A percentile compares a stretch with the other conserved stretches of the same genome.
phyloP scores from a whole-genome alignment of 345 rosid genomes.

The Corchorus olitorius region DNA sequence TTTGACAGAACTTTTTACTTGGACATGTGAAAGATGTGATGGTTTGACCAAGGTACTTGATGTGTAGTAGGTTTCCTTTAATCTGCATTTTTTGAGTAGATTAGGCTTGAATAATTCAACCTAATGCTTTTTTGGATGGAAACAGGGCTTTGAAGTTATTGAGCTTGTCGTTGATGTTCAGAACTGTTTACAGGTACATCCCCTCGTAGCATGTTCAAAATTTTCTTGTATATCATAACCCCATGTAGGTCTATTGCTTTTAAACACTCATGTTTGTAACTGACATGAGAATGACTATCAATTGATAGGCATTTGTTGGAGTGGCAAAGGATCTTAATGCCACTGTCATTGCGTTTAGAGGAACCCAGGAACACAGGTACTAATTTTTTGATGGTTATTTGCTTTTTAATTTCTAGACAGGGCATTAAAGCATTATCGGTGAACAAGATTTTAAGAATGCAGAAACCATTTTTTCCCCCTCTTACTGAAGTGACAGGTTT shows the following conservation, averaged over 20 bases:
- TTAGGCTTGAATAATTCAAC: background rate
- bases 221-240: background rate
- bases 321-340: slow-evolving; percentile 65
- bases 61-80: slow-evolving; percentile 3
- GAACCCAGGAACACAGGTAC: slow-evolving; percentile 73
- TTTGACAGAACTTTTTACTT: slow-evolving; percentile 73
- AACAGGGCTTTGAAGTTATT: slow-evolving; percentile 84
- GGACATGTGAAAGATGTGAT: slow-evolving; percentile 88
- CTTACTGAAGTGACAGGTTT: background rate
- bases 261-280: background rate
- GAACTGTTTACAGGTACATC: slow-evolving; percentile 77
- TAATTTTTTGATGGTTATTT: background rate
- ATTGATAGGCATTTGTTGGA: slow-evolving; percentile 68
- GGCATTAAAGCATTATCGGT: background rate
- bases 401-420: slow-evolving; percentile 9
- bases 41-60: slow-evolving; percentile 66
- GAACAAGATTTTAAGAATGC: background rate
- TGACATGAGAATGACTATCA: slow-evolving; percentile 18
- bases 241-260: slow-evolving; percentile 5
- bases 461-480: background rate
- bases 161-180: slow-evolving; percentile 80
- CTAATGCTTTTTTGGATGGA: slow-evolving; percentile 21
- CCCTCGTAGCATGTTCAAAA: background rate
- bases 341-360: slow-evolving; percentile 70
- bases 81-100: background rate